Conservation (phyloP, 257 asterid genomes). For the Ballota nigra region DNA sequence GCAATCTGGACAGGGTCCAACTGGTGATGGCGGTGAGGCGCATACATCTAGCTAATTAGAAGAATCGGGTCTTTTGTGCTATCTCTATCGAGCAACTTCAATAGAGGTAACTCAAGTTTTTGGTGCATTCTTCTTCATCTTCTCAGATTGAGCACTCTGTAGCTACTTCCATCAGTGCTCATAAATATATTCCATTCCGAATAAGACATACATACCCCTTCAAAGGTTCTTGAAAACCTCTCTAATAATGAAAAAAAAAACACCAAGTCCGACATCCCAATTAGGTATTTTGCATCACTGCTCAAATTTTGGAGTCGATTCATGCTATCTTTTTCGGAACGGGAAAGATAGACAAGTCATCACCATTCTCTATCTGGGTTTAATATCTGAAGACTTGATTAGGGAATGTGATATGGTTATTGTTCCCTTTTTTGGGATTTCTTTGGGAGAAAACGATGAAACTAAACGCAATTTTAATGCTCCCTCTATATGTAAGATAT, state of each 20-base stretch:
- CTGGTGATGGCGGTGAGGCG: constrained; percentile 43
- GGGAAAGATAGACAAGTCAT: constrained; percentile 32
- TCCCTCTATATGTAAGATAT: constrained; percentile 39
- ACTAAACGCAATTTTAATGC: constrained; percentile 34
- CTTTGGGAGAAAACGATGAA: constrained; percentile 43
- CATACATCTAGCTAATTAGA: constrained; percentile 52
- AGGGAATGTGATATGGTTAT: constrained; percentile 38
- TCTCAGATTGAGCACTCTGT: constrained; percentile 35
- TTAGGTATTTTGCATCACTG: constrained; percentile 28
- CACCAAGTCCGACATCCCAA: constrained; percentile 15
- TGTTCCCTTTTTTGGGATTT: constrained; percentile 52
- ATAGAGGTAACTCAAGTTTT: constrained; percentile 22
- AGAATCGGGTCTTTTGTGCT: constrained; percentile 14
- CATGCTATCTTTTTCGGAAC: constrained; percentile 44
- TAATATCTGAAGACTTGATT: constrained; percentile 32
- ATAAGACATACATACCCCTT: constrained; percentile 40
- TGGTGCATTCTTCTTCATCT: constrained; percentile 37
- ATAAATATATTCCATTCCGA: constrained; percentile 46
- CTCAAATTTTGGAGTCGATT: constrained; percentile 50
- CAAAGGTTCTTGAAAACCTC: constrained; percentile 26
- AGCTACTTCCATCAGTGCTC: constrained; percentile 48
- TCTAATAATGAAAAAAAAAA: constrained; percentile 33
- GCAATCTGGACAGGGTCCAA: constrained; percentile 43
- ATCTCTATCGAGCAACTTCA: constrained; percentile 31
- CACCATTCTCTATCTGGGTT: constrained; percentile 41